These are phyloP conservation scores for Suillus fuscotomentosus DNA, from an alignment of 768 basidiomycete genomes.

Conservation along the genomic window DNA sequence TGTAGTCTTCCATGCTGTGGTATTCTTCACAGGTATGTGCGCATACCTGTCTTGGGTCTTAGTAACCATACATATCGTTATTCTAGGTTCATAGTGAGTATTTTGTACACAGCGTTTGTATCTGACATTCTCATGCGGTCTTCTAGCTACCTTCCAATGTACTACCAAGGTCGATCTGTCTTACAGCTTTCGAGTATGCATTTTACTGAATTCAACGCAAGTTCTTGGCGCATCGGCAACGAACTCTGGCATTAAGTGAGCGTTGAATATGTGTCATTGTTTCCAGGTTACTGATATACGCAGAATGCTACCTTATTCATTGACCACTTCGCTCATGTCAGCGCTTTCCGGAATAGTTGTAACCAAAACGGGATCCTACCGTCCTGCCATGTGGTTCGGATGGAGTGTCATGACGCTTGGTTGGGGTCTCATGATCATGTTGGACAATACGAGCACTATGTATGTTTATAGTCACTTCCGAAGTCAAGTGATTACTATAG, in stretches of 20 bases:
- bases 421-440: conserved; percentile 36
- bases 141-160: conserved; percentile 37
- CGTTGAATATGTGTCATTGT: not conserved
- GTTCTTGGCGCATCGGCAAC: conserved; percentile 39
- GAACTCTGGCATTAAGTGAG: conserved; percentile 28
- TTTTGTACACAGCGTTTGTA: not conserved
- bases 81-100: conserved; percentile 27
- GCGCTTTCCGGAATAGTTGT: conserved; percentile 27
- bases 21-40: conserved; percentile 31
- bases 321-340: conserved; percentile 23
- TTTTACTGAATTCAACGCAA: conserved; percentile 4
- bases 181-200: not conserved
- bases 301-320: conserved; percentile 37
- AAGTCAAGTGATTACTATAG: not conserved
- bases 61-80: not conserved
- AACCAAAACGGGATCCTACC: conserved; percentile 25
- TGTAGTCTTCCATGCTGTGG: conserved; percentile 34
- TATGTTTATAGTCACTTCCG: conserved; percentile 11
- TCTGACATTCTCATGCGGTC: conserved; percentile 5
- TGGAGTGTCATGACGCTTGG: conserved; percentile 32
- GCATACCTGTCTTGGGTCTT: not conserved
- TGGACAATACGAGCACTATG: conserved; percentile 32
- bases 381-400: conserved; percentile 32
- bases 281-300: not conserved
- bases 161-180: conserved; percentile 32